Evolutionary conservation across 2,329 filamentous ascomycete species (phyloP).

Genomic region (Verruconis gallopava): DNA sequence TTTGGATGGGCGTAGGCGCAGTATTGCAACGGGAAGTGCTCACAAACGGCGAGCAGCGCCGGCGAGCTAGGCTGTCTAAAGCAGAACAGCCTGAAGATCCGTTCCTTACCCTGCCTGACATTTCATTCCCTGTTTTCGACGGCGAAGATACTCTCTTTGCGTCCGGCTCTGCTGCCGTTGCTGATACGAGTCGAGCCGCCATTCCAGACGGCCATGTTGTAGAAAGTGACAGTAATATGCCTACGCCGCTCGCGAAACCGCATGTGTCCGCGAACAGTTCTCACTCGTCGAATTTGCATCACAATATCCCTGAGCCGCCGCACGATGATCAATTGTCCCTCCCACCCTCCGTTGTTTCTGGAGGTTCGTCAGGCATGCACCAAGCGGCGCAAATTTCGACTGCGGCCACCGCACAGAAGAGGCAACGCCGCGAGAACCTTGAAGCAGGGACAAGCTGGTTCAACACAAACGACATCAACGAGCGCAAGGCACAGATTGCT

Average conservation of each 20-base stretch:
- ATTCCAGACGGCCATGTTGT: slow-evolving; percentile 1
- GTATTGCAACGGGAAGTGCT: slow-evolving; percentile 13
- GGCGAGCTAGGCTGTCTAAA: slow-evolving; percentile 15
- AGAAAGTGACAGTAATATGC: slow-evolving; percentile 42
- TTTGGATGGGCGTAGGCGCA: slow-evolving; percentile 43
- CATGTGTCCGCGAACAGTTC: slow-evolving; percentile 3
- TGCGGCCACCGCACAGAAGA: neutral
- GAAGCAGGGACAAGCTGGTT: slow-evolving; percentile 4
- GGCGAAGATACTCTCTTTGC: neutral
- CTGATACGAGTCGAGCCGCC: neutral
- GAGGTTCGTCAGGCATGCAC: neutral
- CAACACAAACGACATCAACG: slow-evolving; percentile 20
- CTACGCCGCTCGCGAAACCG: slow-evolving; percentile 41
- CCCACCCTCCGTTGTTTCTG: slow-evolving; percentile 20
- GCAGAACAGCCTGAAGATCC: slow-evolving; percentile 12
- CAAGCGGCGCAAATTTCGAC: neutral
- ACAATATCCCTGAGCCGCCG: slow-evolving; percentile 3
- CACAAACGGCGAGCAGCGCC: slow-evolving; percentile 13
- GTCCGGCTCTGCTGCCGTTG: neutral
- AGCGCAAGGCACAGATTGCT: slow-evolving; percentile 24
- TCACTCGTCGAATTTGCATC: neutral
- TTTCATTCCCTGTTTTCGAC: neutral
- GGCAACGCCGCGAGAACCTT: neutral
- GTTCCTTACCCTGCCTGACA: slow-evolving; percentile 5
- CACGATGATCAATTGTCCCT: slow-evolving; percentile 20